Conservation (phyloP, 768 basidiomycete genomes). For the Tricholoma hemisulphureum region DNA sequence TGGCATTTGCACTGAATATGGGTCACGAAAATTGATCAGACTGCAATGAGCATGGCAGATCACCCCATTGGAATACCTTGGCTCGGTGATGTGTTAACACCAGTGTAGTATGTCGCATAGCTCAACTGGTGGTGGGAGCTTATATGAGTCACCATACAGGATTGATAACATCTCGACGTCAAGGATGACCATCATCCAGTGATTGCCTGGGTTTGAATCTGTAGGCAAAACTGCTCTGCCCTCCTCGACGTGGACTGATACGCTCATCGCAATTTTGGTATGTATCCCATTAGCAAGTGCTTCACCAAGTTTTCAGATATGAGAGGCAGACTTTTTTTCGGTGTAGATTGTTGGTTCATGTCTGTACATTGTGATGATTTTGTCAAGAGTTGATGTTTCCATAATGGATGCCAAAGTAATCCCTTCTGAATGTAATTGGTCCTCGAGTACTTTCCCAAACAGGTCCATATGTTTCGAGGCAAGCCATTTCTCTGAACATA, state of each 20-base stretch:
- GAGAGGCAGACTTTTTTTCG: background rate
- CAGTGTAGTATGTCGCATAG: background rate
- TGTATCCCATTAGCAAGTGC: background rate
- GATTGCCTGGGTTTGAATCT: background rate
- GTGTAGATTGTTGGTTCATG: background rate
- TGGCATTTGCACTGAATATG: background rate
- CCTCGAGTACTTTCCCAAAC: background rate
- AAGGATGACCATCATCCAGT: constrained; percentile 9
- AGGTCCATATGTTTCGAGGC: background rate
- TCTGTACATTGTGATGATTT: background rate
- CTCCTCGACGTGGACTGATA: background rate
- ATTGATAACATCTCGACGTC: background rate
- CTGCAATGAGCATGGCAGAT: background rate
- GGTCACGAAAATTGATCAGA: background rate
- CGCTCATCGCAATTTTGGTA: background rate
- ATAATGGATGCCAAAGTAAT: background rate
- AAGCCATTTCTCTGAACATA: background rate
- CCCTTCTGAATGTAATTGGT: background rate
- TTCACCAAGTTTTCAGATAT: background rate
- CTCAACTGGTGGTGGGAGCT: constrained; percentile 1
- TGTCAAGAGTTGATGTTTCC: background rate
- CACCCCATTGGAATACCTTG: background rate
- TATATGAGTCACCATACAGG: constrained; percentile 6
- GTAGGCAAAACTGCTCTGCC: background rate
- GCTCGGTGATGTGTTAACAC: background rate